These are phyloP conservation scores for Hanseniaspora clermontiae DNA, from an alignment of 805 yeast genomes.

Conservation along the genomic window DNA sequence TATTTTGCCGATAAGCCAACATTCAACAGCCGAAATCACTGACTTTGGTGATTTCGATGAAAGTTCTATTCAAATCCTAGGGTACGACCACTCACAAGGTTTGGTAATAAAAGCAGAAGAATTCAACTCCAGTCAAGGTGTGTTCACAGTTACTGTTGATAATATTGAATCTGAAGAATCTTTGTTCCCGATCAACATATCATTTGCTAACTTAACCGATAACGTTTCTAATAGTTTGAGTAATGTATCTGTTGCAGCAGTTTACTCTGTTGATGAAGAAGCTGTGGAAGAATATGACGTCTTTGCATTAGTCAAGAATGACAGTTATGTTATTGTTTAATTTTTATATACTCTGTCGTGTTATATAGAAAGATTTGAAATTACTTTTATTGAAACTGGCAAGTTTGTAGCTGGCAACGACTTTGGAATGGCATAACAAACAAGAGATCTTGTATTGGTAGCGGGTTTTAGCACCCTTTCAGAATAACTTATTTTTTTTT, in stretches of 20 bases:
- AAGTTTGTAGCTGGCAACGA: no score
- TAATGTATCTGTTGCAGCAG: constrained; percentile 48
- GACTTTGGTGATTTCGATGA: constrained; percentile 39
- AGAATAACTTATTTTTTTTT: neutral
- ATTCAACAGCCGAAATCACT: constrained; percentile 35
- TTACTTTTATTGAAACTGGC: no score
- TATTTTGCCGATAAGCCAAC: constrained; percentile 45
- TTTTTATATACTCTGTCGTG: neutral
- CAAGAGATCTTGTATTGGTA: neutral
- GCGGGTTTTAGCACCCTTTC: neutral
- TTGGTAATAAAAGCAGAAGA: constrained; percentile 50
- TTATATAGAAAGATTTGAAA: no score
- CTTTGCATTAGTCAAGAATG: constrained; percentile 1
- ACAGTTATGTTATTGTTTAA: neutral
- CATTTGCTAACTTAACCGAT: constrained; percentile 40
- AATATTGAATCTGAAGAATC: constrained; percentile 60
- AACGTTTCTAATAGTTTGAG: constrained; percentile 41
- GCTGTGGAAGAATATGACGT: constrained; percentile 36
- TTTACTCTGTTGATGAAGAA: constrained; percentile 46
- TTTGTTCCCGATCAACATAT: constrained; percentile 75
- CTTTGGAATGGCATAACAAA: no score
- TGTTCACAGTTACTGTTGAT: constrained; percentile 67
- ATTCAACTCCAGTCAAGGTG: constrained; percentile 46
- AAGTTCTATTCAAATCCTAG: constrained; percentile 42
- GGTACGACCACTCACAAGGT: constrained; percentile 51